These are phyloP conservation scores for Cynanchum wilfordii DNA, from an alignment of 257 asterid species.

Conservation along the genomic window DNA sequence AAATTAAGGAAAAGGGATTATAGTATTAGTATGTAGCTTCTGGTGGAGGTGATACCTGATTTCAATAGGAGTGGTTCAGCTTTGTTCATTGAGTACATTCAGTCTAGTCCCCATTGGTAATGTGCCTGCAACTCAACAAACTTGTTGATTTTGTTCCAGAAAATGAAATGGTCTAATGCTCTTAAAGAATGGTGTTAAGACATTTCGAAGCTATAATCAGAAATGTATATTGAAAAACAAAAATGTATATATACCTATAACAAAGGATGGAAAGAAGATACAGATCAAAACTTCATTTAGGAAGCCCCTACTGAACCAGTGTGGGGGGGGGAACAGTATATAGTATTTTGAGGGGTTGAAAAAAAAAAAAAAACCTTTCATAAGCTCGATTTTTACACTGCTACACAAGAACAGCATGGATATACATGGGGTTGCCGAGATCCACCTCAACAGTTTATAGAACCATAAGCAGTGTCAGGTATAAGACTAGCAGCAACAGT, in stretches of 20 bases:
- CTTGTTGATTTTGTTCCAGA: neutral
- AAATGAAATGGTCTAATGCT: neutral
- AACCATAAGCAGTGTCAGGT: constrained; percentile 25
- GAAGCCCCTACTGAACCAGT: neutral
- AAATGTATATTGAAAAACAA: neutral
- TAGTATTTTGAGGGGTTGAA: neutral
- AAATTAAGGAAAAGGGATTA: neutral
- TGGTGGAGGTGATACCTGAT: constrained; percentile 1
- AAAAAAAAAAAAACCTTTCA: neutral
- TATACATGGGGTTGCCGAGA: constrained; percentile 3
- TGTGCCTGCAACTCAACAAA: neutral
- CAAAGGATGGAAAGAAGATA: neutral
- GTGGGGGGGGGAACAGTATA: neutral
- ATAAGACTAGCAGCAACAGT: constrained; percentile 30
- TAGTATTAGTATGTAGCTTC: neutral
- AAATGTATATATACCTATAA: neutral
- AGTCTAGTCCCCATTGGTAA: neutral
- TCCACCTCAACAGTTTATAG: neutral
- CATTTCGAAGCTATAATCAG: neutral
- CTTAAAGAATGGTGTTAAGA: neutral
- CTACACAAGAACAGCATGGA: constrained; percentile 10
- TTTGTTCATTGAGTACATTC: neutral
- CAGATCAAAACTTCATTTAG: neutral
- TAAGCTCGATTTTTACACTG: constrained; percentile 18
- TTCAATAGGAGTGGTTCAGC: neutral